Conservation (phyloP, 331 rosid species). For the Pyrus hybrid region DNA sequence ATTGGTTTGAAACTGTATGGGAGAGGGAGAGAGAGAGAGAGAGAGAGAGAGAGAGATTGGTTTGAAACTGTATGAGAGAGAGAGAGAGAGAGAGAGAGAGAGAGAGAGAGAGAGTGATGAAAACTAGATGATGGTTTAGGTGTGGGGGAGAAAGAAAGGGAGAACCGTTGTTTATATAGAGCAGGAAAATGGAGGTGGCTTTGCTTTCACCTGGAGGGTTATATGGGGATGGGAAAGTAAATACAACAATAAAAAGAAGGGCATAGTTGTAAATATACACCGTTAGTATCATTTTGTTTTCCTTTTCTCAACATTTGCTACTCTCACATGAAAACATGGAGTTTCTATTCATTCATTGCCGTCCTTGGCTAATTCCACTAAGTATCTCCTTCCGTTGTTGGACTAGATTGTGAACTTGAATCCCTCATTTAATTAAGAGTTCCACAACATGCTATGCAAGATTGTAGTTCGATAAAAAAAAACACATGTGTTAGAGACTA, state of each 20-base stretch:
- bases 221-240: conserved; percentile 27
- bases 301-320: conserved; percentile 5
- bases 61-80: too few species aligned
- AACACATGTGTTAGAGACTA: not conserved
- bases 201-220: not conserved
- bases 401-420: not conserved
- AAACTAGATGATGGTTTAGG: conserved; percentile 25
- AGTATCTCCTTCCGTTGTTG: not conserved
- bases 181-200: conserved; percentile 33
- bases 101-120: conserved; percentile 4
- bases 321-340: conserved; percentile 16
- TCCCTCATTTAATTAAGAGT: not conserved
- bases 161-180: conserved; percentile 46
- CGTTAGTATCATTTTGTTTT: conserved; percentile 14
- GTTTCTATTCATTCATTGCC: conserved; percentile 7
- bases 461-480: not conserved
- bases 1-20: too few species aligned
- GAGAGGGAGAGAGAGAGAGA: not conserved
- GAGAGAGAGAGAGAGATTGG: not conserved
- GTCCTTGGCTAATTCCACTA: not conserved
- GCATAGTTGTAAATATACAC: conserved; percentile 21
- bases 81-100: conserved; percentile 12
- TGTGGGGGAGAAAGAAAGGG: conserved; percentile 44
- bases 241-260: conserved; percentile 13
- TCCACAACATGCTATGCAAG: not conserved